These are phyloP conservation scores for Jamesozyma rosinii DNA, from an alignment of 805 yeast species.

Conservation along the genomic window DNA sequence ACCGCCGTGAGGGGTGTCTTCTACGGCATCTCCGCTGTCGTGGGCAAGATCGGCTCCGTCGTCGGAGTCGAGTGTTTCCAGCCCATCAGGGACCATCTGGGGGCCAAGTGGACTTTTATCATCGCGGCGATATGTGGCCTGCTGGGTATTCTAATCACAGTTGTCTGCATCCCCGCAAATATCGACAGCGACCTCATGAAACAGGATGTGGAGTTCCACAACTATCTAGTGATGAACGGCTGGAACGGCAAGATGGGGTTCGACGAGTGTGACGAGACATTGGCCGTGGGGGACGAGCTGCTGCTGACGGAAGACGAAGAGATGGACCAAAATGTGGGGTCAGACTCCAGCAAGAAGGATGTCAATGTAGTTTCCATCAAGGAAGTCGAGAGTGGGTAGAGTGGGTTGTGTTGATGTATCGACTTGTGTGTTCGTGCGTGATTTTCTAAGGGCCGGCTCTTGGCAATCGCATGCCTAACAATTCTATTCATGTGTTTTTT, in stretches of 20 bases:
- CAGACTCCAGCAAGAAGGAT: too few species aligned
- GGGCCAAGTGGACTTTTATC: constrained; percentile 5
- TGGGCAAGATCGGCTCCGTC: constrained; percentile 5
- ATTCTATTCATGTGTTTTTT: too few species aligned
- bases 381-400: too few species aligned
- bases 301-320: too few species aligned
- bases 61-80: constrained; percentile 6
- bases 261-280: too few species aligned
- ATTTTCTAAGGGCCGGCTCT: too few species aligned
- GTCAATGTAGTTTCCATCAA: too few species aligned
- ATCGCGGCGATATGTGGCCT: constrained; percentile 4
- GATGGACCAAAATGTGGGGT: too few species aligned
- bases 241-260: constrained; percentile 6
- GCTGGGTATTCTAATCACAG: constrained; percentile 1
- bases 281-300: too few species aligned
- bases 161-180: constrained; percentile 1
- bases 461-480: too few species aligned
- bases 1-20: constrained; percentile 5
- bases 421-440: too few species aligned
- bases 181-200: constrained; percentile 4
- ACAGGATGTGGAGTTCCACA: constrained; percentile 4
- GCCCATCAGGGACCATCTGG: constrained; percentile 4
- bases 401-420: too few species aligned
- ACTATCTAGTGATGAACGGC: constrained; percentile 1
- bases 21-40: constrained; percentile 5